Evolutionary conservation across 2,329 filamentous ascomycete species (phyloP).

Genomic region (Colletotrichum acutatum): DNA sequence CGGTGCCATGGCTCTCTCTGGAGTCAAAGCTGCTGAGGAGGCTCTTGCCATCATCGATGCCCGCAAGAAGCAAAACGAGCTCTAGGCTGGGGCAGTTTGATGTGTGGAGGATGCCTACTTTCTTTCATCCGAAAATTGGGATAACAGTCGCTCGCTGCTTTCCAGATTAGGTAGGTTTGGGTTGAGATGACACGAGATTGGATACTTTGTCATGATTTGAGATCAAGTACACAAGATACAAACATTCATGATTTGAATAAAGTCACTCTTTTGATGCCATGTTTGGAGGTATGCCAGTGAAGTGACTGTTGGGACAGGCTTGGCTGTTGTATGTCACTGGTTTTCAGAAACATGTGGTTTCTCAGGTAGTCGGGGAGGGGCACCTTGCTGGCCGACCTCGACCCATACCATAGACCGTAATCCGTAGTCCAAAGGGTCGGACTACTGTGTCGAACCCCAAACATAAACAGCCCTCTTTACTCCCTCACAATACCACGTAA

Average conservation of each 20-base stretch:
- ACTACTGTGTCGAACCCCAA: too few relatives aligned
- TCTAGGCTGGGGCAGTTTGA: constrained; percentile 47
- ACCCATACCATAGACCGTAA: too few relatives aligned
- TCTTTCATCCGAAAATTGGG: not conserved
- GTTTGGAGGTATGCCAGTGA: not conserved
- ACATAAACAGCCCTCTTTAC: too few relatives aligned
- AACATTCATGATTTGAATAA: not conserved
- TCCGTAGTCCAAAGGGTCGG: too few relatives aligned
- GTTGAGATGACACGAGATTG: not conserved
- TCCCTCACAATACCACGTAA: too few relatives aligned
- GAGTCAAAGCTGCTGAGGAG: constrained; percentile 92
- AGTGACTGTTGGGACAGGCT: too few relatives aligned
- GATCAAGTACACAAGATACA: too few relatives aligned
- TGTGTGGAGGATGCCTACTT: not conserved
- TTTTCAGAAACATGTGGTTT: too few relatives aligned
- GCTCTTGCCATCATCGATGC: constrained; percentile 81
- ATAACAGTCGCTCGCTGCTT: not conserved
- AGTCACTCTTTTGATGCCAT: not conserved
- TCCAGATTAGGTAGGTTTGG: not conserved
- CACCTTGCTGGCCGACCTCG: too few relatives aligned
- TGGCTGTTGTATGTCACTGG: too few relatives aligned
- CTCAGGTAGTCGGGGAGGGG: too few relatives aligned
- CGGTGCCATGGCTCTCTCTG: constrained; percentile 87
- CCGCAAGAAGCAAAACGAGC: constrained; percentile 81
- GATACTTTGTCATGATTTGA: not conserved